A percentile compares a stretch with the other conserved stretches of the same genome.
These are phyloP conservation scores for Cystobasidium onofrii DNA, from an alignment of 768 basidiomycete genomes.

Conservation along the genomic window DNA sequence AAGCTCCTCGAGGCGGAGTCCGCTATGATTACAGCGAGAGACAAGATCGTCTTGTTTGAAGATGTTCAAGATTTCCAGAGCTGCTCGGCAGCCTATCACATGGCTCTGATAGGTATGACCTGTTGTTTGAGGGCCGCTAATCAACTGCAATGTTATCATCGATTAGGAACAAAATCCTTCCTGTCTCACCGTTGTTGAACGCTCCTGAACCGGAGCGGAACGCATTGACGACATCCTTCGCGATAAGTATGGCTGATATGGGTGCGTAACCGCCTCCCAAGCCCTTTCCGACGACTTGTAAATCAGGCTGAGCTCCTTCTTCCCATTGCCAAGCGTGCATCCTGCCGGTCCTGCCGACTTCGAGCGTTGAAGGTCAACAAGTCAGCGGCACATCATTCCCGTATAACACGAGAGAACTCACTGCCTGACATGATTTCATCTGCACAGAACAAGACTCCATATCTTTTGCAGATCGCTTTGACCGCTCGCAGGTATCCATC, in stretches of 20 bases:
- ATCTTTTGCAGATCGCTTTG: conserved; percentile 54
- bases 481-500: conserved; percentile 62
- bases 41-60: conserved; percentile 65
- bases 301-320: conserved; percentile 61
- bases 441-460: conserved; percentile 60
- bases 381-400: neutral
- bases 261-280: conserved; percentile 72
- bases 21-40: conserved; percentile 56
- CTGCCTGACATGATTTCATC: conserved; percentile 83
- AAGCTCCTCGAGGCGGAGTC: conserved; percentile 55
- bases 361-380: neutral
- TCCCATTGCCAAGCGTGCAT: conserved; percentile 80
- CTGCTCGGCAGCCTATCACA: conserved; percentile 67
- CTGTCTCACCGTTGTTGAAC: conserved; percentile 38
- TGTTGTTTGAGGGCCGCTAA: no score
- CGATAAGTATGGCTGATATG: conserved; percentile 73
- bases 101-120: conserved; percentile 49
- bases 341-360: conserved; percentile 65
- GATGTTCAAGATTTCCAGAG: conserved; percentile 70
- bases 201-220: conserved; percentile 52
- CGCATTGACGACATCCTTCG: conserved; percentile 61
- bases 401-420: conserved; percentile 59
- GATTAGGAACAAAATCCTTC: no score
- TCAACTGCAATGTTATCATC: no score
- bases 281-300: conserved; percentile 83